Percentiles rank a stretch among this genome's conserved stretches.
These are phyloP conservation scores for Gracilaria gracilis DNA, from an alignment of 23 red algal species.

Conservation along the genomic window DNA sequence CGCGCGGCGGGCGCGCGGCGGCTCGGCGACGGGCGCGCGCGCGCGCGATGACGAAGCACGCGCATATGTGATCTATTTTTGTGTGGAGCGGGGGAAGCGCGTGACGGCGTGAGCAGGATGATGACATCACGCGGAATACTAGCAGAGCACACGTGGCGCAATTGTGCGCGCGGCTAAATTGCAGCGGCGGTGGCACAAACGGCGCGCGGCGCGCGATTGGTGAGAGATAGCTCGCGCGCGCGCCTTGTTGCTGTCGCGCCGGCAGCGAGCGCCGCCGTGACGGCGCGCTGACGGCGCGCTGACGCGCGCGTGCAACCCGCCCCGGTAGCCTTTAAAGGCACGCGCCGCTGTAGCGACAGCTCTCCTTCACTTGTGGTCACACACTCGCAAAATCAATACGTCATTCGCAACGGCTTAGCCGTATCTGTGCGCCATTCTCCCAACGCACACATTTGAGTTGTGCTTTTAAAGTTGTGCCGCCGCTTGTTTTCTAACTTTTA, in stretches of 20 bases:
- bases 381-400: not conserved
- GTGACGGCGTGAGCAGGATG: not conserved
- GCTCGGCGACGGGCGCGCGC: too few species aligned
- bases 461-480: not conserved
- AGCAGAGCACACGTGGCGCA: not conserved
- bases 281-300: too few species aligned
- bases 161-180: not conserved
- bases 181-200: too few species aligned
- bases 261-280: not conserved
- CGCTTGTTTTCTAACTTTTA: too few species aligned
- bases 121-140: not conserved
- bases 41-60: not conserved
- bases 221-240: not conserved
- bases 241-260: not conserved
- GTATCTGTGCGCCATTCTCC: not conserved
- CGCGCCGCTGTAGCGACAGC: not conserved
- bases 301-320: too few species aligned
- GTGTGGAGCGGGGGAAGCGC: not conserved
- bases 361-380: not conserved
- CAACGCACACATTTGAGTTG: not conserved
- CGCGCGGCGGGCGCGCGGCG: too few species aligned
- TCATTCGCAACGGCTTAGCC: not conserved
- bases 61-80: slow-evolving; percentile 1
- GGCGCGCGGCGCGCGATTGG: not conserved
- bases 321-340: not conserved